phyloP scores from a whole-genome alignment of 2,329 filamentous ascomycete species.

The Colletotrichum spaethianum region DNA sequence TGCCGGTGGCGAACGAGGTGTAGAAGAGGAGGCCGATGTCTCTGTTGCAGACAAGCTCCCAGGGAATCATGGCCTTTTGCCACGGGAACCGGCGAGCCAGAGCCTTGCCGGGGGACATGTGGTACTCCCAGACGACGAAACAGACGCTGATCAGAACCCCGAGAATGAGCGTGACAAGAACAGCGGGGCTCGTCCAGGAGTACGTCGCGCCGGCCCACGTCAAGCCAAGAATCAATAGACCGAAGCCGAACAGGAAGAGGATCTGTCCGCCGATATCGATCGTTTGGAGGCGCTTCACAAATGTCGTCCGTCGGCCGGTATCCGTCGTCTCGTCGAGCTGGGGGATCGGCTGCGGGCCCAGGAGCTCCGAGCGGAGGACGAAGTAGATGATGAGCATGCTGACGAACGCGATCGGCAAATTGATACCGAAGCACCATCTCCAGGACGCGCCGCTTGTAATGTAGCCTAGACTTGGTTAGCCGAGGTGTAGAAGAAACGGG shows the following conservation, averaged over 20 bases:
- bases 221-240: slow-evolving; percentile 67
- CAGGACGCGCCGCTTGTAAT: slow-evolving; percentile 67
- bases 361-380: slow-evolving; percentile 70
- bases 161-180: slow-evolving; percentile 63
- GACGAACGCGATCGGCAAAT: slow-evolving; percentile 68
- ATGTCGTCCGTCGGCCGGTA: slow-evolving; percentile 49
- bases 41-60: slow-evolving; percentile 67
- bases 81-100: slow-evolving; percentile 64
- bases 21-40: slow-evolving; percentile 75
- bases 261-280: slow-evolving; percentile 70
- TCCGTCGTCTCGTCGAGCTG: slow-evolving; percentile 59
- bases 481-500: too few species aligned
- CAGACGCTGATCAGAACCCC: slow-evolving; percentile 57
- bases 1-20: slow-evolving; percentile 73
- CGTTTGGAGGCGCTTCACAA: slow-evolving; percentile 65
- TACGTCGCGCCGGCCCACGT: slow-evolving; percentile 71
- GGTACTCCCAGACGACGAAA: slow-evolving; percentile 67
- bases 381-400: slow-evolving; percentile 69
- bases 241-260: slow-evolving; percentile 69
- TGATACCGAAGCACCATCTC: slow-evolving; percentile 78
- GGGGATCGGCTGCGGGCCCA: slow-evolving; percentile 64
- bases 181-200: slow-evolving; percentile 63
- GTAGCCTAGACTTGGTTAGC: slow-evolving; percentile 52
- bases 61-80: slow-evolving; percentile 76
- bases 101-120: slow-evolving; percentile 64